Base-by-base conservation (phyloP, 192 early-diverging fungal species). In the Coemansia sp. region DNA sequence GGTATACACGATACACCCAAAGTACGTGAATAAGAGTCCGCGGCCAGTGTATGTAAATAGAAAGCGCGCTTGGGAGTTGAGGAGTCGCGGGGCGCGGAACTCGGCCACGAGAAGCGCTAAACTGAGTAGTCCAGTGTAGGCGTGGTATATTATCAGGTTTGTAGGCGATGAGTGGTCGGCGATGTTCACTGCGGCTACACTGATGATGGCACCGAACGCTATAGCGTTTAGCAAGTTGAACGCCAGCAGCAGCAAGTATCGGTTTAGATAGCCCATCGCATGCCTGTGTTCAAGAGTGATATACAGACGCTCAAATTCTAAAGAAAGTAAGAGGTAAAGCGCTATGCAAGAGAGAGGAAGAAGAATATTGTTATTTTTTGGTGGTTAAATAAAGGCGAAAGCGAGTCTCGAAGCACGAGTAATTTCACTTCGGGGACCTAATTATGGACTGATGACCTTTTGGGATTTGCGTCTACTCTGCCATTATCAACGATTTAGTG, bases 21-120 rank as follows among this genome's bases (percentile, higher is more conserved):
- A 87, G 55, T 87, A 89, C 1, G 87, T 86, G 38, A 85, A 66
- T 16, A 89, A 69, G 9, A 87, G 66, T 23, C 87, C 87, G n/a
- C 87, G 77, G 11, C 87, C 87, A 0, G 84, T 74, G 67, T 86
- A 86, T 16, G 84, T 85, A 63, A 82, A 85, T 14, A 89, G 67
- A 69, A 89, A 89, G 13, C 73, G 69, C 19, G 87, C 76, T 23
- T 89, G 80, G 2, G 78, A 59, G 46, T 69, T 64, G 33, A 86
- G 77, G n/a, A 86, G 62, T 3, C 76, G 64, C 7, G 81, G 80
- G 10, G 69, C 68, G 6, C 72, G 68, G 61, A 87, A 46, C 72
- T 89, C 87, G 33, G 85, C 84, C n/a, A 87, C 57, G 7, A 85
- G 49, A 6, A 89, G 75, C 6, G 66, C 63, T 30, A 85, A 68